Conservation (phyloP, 2,329 filamentous ascomycete species). For the Tolypocladium guangdongense region DNA sequence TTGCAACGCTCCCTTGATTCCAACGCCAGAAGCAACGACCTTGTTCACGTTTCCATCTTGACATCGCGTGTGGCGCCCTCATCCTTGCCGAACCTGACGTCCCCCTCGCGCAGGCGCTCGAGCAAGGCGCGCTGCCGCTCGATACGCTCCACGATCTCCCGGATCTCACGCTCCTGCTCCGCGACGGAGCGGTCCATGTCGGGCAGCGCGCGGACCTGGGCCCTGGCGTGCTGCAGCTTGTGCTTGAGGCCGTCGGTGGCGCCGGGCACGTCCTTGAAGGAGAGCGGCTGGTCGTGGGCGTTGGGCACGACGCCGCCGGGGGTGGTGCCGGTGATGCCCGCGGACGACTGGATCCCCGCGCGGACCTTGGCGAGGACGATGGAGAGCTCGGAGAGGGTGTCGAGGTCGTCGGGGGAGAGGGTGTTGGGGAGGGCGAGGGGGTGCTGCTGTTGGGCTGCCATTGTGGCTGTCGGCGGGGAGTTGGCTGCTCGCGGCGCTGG, state of each 20-base stretch:
- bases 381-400: slow-evolving; percentile 74
- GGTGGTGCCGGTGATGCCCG: slow-evolving; percentile 28
- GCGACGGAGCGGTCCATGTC: slow-evolving; percentile 56
- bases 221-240: slow-evolving; percentile 69
- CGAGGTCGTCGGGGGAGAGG: slow-evolving; percentile 72
- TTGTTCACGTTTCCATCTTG: slow-evolving; percentile 30
- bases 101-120: slow-evolving; percentile 38
- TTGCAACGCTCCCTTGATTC: not conserved
- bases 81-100: slow-evolving; percentile 21
- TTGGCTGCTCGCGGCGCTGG: not conserved
- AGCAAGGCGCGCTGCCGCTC: slow-evolving; percentile 49
- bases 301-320: slow-evolving; percentile 16
- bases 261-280: slow-evolving; percentile 64
- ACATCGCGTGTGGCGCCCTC: slow-evolving; percentile 15
- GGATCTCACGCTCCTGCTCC: slow-evolving; percentile 64
- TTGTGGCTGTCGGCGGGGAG: not conserved
- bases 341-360: slow-evolving; percentile 29
- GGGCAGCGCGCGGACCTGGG: slow-evolving; percentile 52
- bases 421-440: slow-evolving; percentile 46
- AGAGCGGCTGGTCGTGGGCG: slow-evolving; percentile 26
- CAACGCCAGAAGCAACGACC: slow-evolving; percentile 6
- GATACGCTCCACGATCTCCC: slow-evolving; percentile 53
- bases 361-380: slow-evolving; percentile 67
- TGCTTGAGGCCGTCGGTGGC: slow-evolving; percentile 73
- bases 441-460: slow-evolving; percentile 18